A percentile compares a stretch with the other conserved stretches of the same genome.
Evolutionary conservation across 2,329 filamentous ascomycete genomes (phyloP).

Genomic region (Claviceps pusilla): DNA sequence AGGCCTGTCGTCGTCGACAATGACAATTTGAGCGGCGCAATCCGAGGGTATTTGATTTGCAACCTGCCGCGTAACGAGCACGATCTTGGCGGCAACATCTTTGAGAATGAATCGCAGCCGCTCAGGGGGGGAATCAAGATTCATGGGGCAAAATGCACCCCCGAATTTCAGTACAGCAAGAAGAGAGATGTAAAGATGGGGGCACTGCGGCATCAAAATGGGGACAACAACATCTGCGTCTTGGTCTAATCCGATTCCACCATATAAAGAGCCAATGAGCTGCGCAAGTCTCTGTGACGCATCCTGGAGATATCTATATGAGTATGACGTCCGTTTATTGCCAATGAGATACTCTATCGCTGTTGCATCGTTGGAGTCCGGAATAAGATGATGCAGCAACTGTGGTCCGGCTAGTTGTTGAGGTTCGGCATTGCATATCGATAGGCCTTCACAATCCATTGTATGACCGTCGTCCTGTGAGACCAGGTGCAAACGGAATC

Average conservation of each 20-base stretch:
- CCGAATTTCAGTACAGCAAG: conserved; percentile 69
- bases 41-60: conserved; percentile 23
- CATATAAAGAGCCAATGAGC: conserved; percentile 22
- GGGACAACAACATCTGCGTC: conserved; percentile 45
- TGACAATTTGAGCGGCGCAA: conserved; percentile 19
- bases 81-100: conserved; percentile 56
- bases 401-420: conserved; percentile 25
- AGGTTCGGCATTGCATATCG: conserved; percentile 32
- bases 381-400: conserved; percentile 45
- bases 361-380: conserved; percentile 12
- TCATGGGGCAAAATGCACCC: conserved; percentile 73
- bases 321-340: conserved; percentile 25
- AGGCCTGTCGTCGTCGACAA: conserved; percentile 13
- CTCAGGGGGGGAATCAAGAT: conserved; percentile 61
- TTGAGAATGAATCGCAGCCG: conserved; percentile 63
- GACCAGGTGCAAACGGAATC: neutral
- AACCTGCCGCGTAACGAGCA: conserved; percentile 47
- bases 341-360: conserved; percentile 20
- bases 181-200: conserved; percentile 61
- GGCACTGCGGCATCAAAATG: conserved; percentile 61
- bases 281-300: conserved; percentile 41
- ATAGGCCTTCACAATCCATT: conserved; percentile 20
- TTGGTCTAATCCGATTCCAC: conserved; percentile 3
- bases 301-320: conserved; percentile 48
- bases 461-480: neutral